These are phyloP conservation scores for Taphrina pruni DNA, from an alignment of 1,139 yeast genomes.

Conservation along the genomic window DNA sequence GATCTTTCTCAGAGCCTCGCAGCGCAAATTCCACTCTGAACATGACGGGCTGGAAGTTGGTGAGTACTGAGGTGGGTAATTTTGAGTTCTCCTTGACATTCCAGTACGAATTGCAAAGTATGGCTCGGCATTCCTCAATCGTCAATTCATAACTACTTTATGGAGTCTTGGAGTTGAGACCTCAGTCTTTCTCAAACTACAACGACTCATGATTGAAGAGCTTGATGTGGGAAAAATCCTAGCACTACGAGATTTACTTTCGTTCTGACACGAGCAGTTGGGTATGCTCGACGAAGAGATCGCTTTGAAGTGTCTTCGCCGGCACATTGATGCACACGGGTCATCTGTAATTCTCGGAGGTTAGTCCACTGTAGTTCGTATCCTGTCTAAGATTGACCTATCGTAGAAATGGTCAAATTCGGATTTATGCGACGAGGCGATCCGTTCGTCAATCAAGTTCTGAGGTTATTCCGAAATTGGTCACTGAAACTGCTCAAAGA, in stretches of 20 bases:
- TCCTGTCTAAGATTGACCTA: background rate
- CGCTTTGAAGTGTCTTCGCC: constrained; percentile 23
- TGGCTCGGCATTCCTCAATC: constrained; percentile 39
- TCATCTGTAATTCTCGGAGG: constrained; percentile 22
- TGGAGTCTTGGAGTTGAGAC: constrained; percentile 41
- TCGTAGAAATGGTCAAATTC: constrained; percentile 23
- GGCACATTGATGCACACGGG: constrained; percentile 35
- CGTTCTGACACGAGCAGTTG: constrained; percentile 9
- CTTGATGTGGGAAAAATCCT: constrained; percentile 3
- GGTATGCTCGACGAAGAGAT: constrained; percentile 19
- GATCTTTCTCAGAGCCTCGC: constrained; percentile 39
- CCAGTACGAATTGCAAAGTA: constrained; percentile 22
- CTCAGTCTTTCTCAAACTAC: constrained; percentile 31
- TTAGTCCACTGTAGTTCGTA: background rate
- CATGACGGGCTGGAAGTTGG: constrained; percentile 41
- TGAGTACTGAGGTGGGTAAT: constrained; percentile 1
- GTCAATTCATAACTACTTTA: constrained; percentile 42
- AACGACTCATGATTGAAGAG: constrained; percentile 26
- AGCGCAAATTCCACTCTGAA: constrained; percentile 39
- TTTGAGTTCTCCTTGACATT: background rate
- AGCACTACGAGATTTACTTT: background rate
- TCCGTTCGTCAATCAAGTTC: constrained; percentile 36
- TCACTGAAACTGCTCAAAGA: constrained; percentile 41
- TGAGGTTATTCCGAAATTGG: constrained; percentile 39
- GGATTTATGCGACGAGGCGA: constrained; percentile 39